Conservation (phyloP, 306 rosid species). For the Datisca glomerata region DNA sequence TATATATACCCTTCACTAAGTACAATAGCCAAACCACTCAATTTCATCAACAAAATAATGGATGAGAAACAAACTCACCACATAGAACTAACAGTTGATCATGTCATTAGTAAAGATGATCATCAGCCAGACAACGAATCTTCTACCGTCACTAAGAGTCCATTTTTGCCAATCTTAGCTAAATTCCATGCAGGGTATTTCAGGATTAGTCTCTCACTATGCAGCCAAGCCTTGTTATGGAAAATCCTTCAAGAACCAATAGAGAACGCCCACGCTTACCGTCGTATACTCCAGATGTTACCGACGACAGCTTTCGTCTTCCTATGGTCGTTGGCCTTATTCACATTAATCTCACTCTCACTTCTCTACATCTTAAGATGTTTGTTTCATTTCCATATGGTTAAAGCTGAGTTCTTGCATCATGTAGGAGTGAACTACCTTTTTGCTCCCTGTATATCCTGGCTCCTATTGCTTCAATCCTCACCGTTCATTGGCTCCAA, state of each 20-base stretch:
- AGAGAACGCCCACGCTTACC: slow-evolving; percentile 10
- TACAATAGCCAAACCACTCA: too few species aligned
- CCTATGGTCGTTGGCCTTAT: slow-evolving; percentile 17
- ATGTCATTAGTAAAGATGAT: neutral
- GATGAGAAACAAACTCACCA: neutral
- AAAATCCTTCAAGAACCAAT: slow-evolving; percentile 19
- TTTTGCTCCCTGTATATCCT: slow-evolving; percentile 23
- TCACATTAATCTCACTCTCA: slow-evolving; percentile 10
- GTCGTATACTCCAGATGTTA: slow-evolving; percentile 6
- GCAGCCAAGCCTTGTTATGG: slow-evolving; percentile 24
- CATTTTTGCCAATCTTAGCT: slow-evolving; percentile 10
- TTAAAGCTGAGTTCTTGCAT: slow-evolving; percentile 18
- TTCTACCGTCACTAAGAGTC: neutral
- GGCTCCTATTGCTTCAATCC: slow-evolving; percentile 27
- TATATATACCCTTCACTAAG: neutral
- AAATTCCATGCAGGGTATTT: slow-evolving; percentile 23
- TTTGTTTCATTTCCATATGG: slow-evolving; percentile 12
- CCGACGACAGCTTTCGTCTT: slow-evolving; percentile 17
- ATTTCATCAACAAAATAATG: neutral
- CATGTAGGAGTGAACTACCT: slow-evolving; percentile 24
- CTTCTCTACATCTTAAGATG: slow-evolving; percentile 15
- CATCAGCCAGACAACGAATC: neutral
- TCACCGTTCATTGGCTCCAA: slow-evolving; percentile 14
- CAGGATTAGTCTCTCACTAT: slow-evolving; percentile 24
- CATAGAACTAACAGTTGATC: neutral